Base-by-base conservation (phyloP, 495 filamentous ascomycete genomes). In the Lichenothelia convexa region DNA sequence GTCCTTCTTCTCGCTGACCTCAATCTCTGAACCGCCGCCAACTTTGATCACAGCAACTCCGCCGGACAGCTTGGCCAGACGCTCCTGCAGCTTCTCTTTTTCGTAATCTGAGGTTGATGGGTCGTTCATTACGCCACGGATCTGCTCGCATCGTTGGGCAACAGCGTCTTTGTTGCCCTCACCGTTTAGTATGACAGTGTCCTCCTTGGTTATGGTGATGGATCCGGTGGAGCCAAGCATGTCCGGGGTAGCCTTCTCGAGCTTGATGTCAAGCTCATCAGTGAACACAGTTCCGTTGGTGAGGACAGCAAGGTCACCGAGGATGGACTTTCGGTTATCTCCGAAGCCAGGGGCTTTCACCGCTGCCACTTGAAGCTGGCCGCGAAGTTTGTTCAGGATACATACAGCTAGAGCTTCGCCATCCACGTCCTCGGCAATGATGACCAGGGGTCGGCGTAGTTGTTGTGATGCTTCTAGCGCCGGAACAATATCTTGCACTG, bases 71-170 rank as follows among this genome's bases (percentile, higher is more conserved):
- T 97, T 97, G 47, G 89, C 89, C 35, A 95, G 80, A 64, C 89
- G 89, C 66, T 97, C 89, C 62, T 95, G 89, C 39, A 97, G 80
- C 73, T 97, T 97, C 76, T 97, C 89, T 70, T 93, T 94, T 72
- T 97, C 89, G 64, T 97, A 95, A 50, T 95, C 91, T 42, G 84
- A 92, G 42, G 89, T 95, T 42, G 69, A 71, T 20, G 89, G 75
- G 66, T 95, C 89, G 44, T 61, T 67, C 75, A 94, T 93, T 61
- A 93, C 84, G 45, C 84, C 85, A 50, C 89, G 87, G 65, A 97
- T 97, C 65, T 95, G 89, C 63, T 97, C 89, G 63, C 87, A 95
- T 52, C 89, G 80, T 66, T 94, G 84, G 43, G 79, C 65, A 51
- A 97, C 89, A 37, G 70, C 60, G 54, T 97, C 89, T 70, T 95